A percentile compares a stretch with the other conserved stretches of the same genome.
Evolutionary conservation across 306 rosid species (phyloP).

Genomic region (Mimosa pudica): DNA sequence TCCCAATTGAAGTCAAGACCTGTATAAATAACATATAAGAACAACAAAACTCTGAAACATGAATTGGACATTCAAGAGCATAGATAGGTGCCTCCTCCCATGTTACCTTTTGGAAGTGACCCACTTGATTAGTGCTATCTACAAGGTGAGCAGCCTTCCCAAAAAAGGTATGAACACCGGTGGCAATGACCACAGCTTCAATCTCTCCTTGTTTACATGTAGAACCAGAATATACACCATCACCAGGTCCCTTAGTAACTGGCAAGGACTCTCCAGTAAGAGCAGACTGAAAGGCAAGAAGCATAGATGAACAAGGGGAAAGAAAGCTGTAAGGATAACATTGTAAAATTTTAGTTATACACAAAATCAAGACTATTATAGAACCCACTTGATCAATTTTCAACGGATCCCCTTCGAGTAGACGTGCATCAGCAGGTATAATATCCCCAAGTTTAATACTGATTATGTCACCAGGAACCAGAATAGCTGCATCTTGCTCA

Average conservation of each 20-base stretch:
- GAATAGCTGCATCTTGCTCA: slow-evolving; percentile 79
- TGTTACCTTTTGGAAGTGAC: slow-evolving; percentile 96
- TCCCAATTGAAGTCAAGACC: slow-evolving; percentile 98
- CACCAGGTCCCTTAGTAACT: slow-evolving; percentile 95
- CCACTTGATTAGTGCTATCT: slow-evolving; percentile 94
- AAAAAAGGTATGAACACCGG: slow-evolving; percentile 97
- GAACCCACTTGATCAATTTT: slow-evolving; percentile 88
- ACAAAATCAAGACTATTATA: not conserved
- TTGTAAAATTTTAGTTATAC: not conserved
- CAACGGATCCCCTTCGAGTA: slow-evolving; percentile 96
- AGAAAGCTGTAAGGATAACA: slow-evolving; percentile 5
- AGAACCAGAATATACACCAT: slow-evolving; percentile 95
- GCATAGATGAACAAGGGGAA: slow-evolving; percentile 1
- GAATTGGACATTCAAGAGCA: slow-evolving; percentile 7
- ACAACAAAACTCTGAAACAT: slow-evolving; percentile 25
- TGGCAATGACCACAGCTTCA: slow-evolving; percentile 96
- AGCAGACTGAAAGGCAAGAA: slow-evolving; percentile 74
- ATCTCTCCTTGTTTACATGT: slow-evolving; percentile 99
- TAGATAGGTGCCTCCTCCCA: not conserved
- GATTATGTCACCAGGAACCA: slow-evolving; percentile 91
- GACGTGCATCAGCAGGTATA: slow-evolving; percentile 91
- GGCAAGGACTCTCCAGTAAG: slow-evolving; percentile 98
- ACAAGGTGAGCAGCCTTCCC: slow-evolving; percentile 99
- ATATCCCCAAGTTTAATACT: slow-evolving; percentile 96
- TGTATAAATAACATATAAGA: slow-evolving; percentile 29